phyloP scores from a whole-genome alignment of 1,284 basidiomycete species.

The Fomitopsis pinicola region DNA sequence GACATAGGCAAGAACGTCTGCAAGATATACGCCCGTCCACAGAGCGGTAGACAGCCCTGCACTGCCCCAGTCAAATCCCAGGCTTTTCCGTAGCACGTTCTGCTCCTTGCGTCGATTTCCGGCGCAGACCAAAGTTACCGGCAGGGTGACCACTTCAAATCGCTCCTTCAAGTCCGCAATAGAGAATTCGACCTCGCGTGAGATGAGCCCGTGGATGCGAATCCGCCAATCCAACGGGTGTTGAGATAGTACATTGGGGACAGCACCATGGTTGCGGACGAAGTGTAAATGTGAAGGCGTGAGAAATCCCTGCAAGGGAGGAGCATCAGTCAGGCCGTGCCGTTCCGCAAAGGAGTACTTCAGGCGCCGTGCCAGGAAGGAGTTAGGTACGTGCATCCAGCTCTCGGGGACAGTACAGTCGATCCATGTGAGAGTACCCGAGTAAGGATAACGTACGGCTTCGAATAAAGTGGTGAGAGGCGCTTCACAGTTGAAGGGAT shows the following conservation, averaged over 20 bases:
- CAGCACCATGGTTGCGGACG: slow-evolving; percentile 66
- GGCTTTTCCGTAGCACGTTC: slow-evolving; percentile 60
- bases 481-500: slow-evolving; percentile 62
- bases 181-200: slow-evolving; percentile 36
- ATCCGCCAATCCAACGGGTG: slow-evolving; percentile 44
- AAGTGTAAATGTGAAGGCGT: slow-evolving; percentile 64
- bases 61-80: slow-evolving; percentile 59
- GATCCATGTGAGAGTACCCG: not conserved
- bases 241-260: slow-evolving; percentile 44
- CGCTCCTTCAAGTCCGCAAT: slow-evolving; percentile 41
- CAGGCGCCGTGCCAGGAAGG: too few species aligned
- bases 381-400: not conserved
- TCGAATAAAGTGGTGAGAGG: slow-evolving; percentile 44
- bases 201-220: slow-evolving; percentile 46
- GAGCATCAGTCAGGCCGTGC: not conserved
- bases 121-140: slow-evolving; percentile 65
- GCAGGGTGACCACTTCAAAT: slow-evolving; percentile 56
- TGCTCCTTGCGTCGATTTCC: slow-evolving; percentile 71
- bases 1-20: slow-evolving; percentile 52
- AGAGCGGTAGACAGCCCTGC: slow-evolving; percentile 54
- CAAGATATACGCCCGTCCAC: slow-evolving; percentile 63
- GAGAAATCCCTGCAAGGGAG: slow-evolving; percentile 44
- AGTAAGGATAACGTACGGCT: slow-evolving; percentile 22
- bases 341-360: too few species aligned
- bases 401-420: not conserved